Base-by-base conservation (phyloP, 2,329 filamentous ascomycete genomes). In the Neofusicoccum sp. region DNA sequence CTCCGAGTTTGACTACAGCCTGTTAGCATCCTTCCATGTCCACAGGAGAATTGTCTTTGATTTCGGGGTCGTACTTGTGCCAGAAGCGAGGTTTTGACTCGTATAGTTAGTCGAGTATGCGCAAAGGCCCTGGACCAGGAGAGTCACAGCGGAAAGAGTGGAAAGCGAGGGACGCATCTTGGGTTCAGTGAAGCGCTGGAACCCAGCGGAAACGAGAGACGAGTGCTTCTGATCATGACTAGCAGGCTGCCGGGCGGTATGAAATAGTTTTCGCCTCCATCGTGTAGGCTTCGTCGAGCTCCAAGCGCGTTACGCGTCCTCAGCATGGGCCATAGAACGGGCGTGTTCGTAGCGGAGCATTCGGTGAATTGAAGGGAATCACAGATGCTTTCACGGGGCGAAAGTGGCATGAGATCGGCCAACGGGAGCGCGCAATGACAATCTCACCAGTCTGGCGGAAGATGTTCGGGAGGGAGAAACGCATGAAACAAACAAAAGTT, bases 51-150 rank as follows among this genome's bases (percentile, higher is more conserved):
- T 26, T 30, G 14, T 4, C 1, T 7, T 7, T 11, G 24, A 9
- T n/a, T 6, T 36, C 6, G 34, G 9, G 24, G 26, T 16, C 51
- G 3, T 43, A 56, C 51, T 43, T 12, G 57, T 59, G 1, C 44
- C 57, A 11, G 57, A 59, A 20, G 57, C 41, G 36, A 59, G 57
- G 8, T 47, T 45, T 28, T 59, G 57, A 12, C 43, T 48, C 14
- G 57, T 59, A 34, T 41, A 59, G 44, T 59, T 59, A 3, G 57
- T 59, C n/a, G 57, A 59, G 24, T 59, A 59, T 43, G 43, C 57
- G n/a, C 16, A 14, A 26, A 59, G 41, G 34, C 57, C 57, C 34
- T 41, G 41, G 57, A 49, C 44, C 43, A 59, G 11, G 31, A 59
- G 43, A 33, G 57, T 48, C 44, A 59, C 30, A 3, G 34, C 33